Evolutionary conservation across 2,329 filamentous ascomycete species (phyloP).

Genomic region (Penicillium sclerotiorum): DNA sequence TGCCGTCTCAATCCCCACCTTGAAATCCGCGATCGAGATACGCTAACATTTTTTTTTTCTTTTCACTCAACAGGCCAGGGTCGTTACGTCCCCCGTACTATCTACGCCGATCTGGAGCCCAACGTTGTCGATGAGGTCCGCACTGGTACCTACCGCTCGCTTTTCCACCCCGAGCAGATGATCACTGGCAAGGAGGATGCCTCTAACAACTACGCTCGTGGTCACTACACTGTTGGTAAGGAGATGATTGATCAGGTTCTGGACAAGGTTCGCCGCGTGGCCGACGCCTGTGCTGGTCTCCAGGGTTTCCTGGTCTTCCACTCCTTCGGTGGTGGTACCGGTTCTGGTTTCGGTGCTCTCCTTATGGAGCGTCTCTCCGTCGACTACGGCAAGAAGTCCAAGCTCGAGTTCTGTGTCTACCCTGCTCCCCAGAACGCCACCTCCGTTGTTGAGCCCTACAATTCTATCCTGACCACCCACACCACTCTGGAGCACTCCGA

Average conservation of each 20-base stretch:
- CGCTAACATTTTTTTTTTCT: slow-evolving; percentile 18
- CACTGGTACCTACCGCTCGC: slow-evolving; percentile 90
- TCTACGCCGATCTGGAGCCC: slow-evolving; percentile 99
- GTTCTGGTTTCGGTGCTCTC: slow-evolving; percentile 96
- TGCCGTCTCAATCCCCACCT: slow-evolving; percentile 3
- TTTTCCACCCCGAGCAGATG: slow-evolving; percentile 99
- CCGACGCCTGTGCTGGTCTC: slow-evolving; percentile 96
- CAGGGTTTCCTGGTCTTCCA: slow-evolving; percentile 99
- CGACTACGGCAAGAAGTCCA: slow-evolving; percentile 99
- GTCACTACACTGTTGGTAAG: slow-evolving; percentile 99
- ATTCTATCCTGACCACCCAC: slow-evolving; percentile 98
- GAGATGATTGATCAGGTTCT: slow-evolving; percentile 98
- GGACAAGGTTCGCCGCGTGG: slow-evolving; percentile 96
- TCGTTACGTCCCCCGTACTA: slow-evolving; percentile 98
- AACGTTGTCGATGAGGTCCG: slow-evolving; percentile 99
- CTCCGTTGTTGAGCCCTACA: slow-evolving; percentile 98
- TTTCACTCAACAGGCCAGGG: slow-evolving; percentile 70
- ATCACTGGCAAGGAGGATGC: slow-evolving; percentile 99
- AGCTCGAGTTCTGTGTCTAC: slow-evolving; percentile 99
- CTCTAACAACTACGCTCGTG: slow-evolving; percentile 99
- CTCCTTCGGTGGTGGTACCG: slow-evolving; percentile 98
- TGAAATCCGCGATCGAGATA: slow-evolving; percentile 4
- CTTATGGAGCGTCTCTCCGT: slow-evolving; percentile 98
- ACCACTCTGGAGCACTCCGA: slow-evolving; percentile 99
- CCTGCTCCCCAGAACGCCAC: slow-evolving; percentile 96